Percentiles rank a stretch among this genome's conserved stretches.
Conservation (phyloP, 306 rosid species). For the Quercus cerris region DNA sequence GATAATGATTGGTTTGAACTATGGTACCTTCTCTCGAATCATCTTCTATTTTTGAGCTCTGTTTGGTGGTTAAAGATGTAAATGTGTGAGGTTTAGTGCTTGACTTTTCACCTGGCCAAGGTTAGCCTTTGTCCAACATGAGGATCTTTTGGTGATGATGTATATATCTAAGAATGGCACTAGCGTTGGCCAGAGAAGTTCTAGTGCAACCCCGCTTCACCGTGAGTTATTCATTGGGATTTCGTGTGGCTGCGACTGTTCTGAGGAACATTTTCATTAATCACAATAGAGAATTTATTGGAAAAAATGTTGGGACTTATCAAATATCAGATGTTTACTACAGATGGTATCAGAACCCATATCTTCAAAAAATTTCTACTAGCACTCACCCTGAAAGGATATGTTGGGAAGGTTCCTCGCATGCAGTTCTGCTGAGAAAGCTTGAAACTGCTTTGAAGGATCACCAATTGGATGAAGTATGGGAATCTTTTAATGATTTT, state of each 20-base stretch:
- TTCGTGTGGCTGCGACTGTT: constrained; percentile 29
- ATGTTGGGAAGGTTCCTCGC: constrained; percentile 73
- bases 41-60: background rate
- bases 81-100: background rate
- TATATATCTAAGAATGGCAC: background rate
- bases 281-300: background rate
- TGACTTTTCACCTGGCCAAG: background rate
- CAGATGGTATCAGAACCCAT: constrained; percentile 12
- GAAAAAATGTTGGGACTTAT: constrained; percentile 8
- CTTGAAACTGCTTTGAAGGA: constrained; percentile 56
- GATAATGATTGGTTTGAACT: background rate
- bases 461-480: constrained; percentile 42
- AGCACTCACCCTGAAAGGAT: constrained; percentile 32
- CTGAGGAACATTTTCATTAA: background rate
- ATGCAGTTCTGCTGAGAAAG: constrained; percentile 44
- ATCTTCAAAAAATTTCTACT: constrained; percentile 30
- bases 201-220: background rate
- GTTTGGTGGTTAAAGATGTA: background rate
- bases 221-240: background rate
- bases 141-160: background rate
- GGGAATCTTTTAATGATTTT: constrained; percentile 56
- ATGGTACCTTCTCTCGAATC: too few species aligned
- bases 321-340: background rate
- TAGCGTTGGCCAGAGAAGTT: background rate
- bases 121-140: background rate